Percentiles rank a stretch among this genome's conserved stretches.
Evolutionary conservation across 805 yeast species (phyloP).

Genomic region (Starmerella roubikii): DNA sequence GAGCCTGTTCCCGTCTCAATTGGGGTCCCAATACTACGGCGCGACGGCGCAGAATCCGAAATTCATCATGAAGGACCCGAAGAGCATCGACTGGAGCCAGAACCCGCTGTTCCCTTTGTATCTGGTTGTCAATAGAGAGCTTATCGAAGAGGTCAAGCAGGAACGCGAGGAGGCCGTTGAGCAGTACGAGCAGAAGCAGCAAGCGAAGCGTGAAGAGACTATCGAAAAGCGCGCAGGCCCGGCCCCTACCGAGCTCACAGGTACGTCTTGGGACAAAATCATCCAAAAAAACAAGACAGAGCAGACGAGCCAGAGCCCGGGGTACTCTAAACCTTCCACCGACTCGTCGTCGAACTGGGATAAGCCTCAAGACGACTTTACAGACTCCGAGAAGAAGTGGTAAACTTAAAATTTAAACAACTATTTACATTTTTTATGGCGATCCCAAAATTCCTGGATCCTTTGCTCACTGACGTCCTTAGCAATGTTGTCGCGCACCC

Average conservation of each 20-base stretch:
- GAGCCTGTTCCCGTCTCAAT: constrained; percentile 18
- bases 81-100: constrained; percentile 17
- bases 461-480: constrained; percentile 14
- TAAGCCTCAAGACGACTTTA: constrained; percentile 13
- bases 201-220: background rate
- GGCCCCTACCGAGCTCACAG: constrained; percentile 7
- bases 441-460: background rate
- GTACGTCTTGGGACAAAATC: constrained; percentile 15
- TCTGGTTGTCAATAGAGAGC: constrained; percentile 14
- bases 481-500: constrained; percentile 41
- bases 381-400: constrained; percentile 20
- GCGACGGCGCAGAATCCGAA: constrained; percentile 15
- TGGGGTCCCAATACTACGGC: constrained; percentile 19
- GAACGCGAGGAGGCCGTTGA: constrained; percentile 1
- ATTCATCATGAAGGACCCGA: constrained; percentile 18
- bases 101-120: constrained; percentile 19
- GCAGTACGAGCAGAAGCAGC: background rate
- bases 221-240: constrained; percentile 1
- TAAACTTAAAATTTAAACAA: background rate
- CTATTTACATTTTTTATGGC: background rate
- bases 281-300: constrained; percentile 1
- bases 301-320: background rate
- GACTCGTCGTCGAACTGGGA: background rate
- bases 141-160: constrained; percentile 1
- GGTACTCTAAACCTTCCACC: background rate